Conservation (phyloP, 345 rosid species). For the Lepidium didymum region DNA sequence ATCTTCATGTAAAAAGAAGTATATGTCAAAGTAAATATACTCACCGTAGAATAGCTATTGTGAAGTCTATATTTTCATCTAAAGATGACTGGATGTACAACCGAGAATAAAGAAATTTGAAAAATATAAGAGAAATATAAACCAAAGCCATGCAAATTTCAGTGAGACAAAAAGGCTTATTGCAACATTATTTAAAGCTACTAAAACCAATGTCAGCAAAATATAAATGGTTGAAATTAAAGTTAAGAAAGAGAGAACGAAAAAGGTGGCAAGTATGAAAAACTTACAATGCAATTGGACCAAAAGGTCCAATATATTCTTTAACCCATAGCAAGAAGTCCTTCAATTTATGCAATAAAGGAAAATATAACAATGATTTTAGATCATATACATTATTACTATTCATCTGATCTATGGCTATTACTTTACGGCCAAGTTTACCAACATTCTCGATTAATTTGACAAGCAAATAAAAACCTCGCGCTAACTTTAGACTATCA, state of each 20-base stretch:
- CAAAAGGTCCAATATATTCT: conserved; percentile 52
- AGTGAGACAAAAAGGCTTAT: neutral
- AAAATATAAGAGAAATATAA: conserved; percentile 32
- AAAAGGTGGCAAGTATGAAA: neutral
- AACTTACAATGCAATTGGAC: conserved; percentile 51
- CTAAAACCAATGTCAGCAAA: neutral
- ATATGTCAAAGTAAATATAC: too few relatives aligned
- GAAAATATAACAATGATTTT: neutral
- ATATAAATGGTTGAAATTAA: neutral
- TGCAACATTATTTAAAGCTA: neutral
- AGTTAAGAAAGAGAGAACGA: neutral
- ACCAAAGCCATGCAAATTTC: conserved; percentile 32
- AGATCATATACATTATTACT: neutral
- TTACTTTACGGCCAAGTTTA: neutral
- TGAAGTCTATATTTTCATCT: too few relatives aligned
- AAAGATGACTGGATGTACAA: too few relatives aligned
- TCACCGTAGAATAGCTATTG: too few relatives aligned
- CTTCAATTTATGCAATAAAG: conserved; percentile 38
- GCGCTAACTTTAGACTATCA: neutral
- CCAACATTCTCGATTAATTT: neutral
- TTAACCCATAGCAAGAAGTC: conserved; percentile 48
- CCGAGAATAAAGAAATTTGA: too few relatives aligned
- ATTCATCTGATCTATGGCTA: neutral
- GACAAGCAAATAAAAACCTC: neutral
- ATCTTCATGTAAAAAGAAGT: too few relatives aligned